A percentile compares a stretch with the other conserved stretches of the same genome.
Conservation (phyloP, 2,329 filamentous ascomycete species). For the Talaromyces sp. region DNA sequence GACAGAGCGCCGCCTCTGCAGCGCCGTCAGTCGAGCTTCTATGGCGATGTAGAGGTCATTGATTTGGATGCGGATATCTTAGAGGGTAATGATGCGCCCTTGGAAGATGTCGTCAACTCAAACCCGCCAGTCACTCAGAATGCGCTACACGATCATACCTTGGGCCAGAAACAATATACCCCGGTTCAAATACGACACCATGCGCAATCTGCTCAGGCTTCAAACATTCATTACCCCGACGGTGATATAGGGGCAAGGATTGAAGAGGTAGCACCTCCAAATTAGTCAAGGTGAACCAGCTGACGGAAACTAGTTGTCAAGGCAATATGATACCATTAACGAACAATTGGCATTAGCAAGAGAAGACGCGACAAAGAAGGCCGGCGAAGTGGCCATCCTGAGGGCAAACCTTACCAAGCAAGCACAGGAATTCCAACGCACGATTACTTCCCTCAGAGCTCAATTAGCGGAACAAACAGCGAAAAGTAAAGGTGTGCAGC, state of each 20-base stretch:
- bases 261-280: constrained; percentile 22
- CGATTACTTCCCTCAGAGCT: constrained; percentile 50
- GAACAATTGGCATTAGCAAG: constrained; percentile 37
- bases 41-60: constrained; percentile 40
- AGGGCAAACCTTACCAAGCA: constrained; percentile 48
- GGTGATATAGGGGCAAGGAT: constrained; percentile 17
- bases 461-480: constrained; percentile 49
- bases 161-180: neutral
- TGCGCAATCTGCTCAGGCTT: neutral
- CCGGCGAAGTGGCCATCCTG: constrained; percentile 58
- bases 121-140: neutral
- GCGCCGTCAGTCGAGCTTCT: constrained; percentile 32
- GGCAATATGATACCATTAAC: constrained; percentile 37
- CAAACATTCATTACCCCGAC: constrained; percentile 5
- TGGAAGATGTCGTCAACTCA: constrained; percentile 1
- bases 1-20: neutral
- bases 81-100: constrained; percentile 27
- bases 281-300: neutral
- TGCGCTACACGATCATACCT: neutral
- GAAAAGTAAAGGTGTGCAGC: constrained; percentile 52
- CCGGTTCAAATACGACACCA: neutral
- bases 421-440: constrained; percentile 45
- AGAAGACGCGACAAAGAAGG: constrained; percentile 27
- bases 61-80: constrained; percentile 40
- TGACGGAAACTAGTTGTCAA: constrained; percentile 28